phyloP scores from a whole-genome alignment of 2,329 filamentous ascomycete species.

The Ophiostoma fasciatum region DNA sequence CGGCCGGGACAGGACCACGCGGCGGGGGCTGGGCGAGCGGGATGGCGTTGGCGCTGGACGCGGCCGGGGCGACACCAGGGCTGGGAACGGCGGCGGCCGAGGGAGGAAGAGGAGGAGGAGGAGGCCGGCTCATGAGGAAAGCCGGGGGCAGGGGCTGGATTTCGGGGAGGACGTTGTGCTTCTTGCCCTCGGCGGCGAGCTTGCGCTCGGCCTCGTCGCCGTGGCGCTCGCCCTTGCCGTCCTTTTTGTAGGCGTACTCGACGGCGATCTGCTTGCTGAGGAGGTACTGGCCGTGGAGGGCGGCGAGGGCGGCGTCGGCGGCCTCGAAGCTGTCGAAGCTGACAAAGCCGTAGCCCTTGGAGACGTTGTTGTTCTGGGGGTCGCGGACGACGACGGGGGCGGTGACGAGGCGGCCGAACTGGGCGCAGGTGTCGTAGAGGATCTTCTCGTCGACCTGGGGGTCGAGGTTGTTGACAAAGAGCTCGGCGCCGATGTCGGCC shows the following conservation, averaged over 20 bases:
- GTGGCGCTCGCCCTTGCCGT: constrained; percentile 91
- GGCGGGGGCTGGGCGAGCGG: constrained; percentile 1
- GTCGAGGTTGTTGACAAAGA: constrained; percentile 94
- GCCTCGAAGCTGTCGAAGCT: constrained; percentile 88
- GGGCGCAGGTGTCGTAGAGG: constrained; percentile 83
- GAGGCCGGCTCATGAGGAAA: constrained; percentile 52
- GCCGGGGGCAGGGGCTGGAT: constrained; percentile 61
- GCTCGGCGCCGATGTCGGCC: constrained; percentile 86
- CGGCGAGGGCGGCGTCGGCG: constrained; percentile 77
- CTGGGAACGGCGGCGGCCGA: no score
- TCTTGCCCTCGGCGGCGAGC: constrained; percentile 82
- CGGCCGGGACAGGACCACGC: not conserved
- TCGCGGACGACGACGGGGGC: constrained; percentile 88
- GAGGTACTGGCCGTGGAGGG: constrained; percentile 92
- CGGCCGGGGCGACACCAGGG: no score
- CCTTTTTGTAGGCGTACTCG: constrained; percentile 98
- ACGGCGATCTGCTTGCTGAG: constrained; percentile 95
- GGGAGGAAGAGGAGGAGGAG: no score
- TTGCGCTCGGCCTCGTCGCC: constrained; percentile 87
- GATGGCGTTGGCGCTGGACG: constrained; percentile 1
- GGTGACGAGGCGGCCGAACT: constrained; percentile 74
- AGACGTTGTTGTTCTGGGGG: constrained; percentile 53
- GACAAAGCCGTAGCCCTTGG: constrained; percentile 93
- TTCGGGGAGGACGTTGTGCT: constrained; percentile 80
- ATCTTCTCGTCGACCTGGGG: constrained; percentile 90